Percentiles rank a stretch among this genome's conserved stretches.
Conservation (phyloP, 441 rosid species). For the Aleurites moluccanus region DNA sequence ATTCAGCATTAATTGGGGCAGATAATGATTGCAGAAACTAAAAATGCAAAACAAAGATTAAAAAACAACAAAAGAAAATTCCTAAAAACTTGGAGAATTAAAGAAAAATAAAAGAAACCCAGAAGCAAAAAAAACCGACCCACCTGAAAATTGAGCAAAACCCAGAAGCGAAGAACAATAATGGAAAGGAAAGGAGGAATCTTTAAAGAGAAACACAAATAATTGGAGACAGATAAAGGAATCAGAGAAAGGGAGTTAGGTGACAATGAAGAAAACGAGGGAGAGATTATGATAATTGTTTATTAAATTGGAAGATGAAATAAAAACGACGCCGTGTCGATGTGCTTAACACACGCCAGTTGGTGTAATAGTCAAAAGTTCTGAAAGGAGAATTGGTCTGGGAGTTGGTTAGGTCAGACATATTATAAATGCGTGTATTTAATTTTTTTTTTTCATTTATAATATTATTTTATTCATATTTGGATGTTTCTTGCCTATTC, state of each 20-base stretch:
- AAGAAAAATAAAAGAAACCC: not conserved
- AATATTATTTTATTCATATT: not conserved
- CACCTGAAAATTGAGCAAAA: slow-evolving; percentile 19
- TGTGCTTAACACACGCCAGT: slow-evolving; percentile 49
- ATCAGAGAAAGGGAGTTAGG: slow-evolving; percentile 11
- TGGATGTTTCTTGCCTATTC: too few relatives aligned
- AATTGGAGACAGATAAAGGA: slow-evolving; percentile 19
- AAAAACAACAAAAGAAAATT: not conserved
- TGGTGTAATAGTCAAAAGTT: slow-evolving; percentile 17
- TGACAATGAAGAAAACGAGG: slow-evolving; percentile 18
- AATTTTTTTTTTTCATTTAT: not conserved
- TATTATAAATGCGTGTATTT: not conserved
- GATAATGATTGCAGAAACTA: not conserved
- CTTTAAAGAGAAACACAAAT: not conserved
- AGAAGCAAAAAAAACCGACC: not conserved
- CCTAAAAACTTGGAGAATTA: not conserved
- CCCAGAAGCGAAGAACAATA: not conserved
- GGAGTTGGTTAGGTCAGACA: slow-evolving; percentile 7
- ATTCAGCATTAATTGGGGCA: not conserved
- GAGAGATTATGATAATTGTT: not conserved
- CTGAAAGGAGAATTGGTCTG: not conserved
- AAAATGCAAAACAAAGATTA: not conserved
- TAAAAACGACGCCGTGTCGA: slow-evolving; percentile 53
- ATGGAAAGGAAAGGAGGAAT: not conserved
- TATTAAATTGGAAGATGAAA: not conserved